Conservation (phyloP, 2,329 filamentous ascomycete species). For the Peltaster fructicola region DNA sequence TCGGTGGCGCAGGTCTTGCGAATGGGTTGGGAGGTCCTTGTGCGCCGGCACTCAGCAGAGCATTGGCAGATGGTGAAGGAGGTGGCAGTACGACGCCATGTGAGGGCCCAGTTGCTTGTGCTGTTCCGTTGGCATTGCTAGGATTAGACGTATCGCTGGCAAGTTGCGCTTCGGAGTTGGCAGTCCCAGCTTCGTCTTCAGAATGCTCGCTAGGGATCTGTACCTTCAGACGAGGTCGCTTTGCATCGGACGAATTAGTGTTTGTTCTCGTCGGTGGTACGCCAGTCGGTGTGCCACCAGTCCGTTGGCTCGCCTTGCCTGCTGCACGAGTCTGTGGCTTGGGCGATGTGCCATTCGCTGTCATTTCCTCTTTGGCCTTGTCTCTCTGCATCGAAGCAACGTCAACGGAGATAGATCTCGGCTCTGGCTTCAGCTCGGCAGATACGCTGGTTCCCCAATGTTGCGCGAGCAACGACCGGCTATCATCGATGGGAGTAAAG, state of each 20-base stretch:
- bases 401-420: slow-evolving; percentile 48
- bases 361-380: slow-evolving; percentile 21
- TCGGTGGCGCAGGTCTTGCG: slow-evolving; percentile 65
- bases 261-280: slow-evolving; percentile 63
- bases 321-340: slow-evolving; percentile 23
- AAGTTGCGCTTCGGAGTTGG: slow-evolving; percentile 44
- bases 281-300: slow-evolving; percentile 41
- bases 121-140: slow-evolving; percentile 26
- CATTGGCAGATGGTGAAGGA: slow-evolving; percentile 74
- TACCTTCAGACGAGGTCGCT: slow-evolving; percentile 72
- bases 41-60: slow-evolving; percentile 76
- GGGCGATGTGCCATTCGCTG: slow-evolving; percentile 31
- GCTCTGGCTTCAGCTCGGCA: slow-evolving; percentile 29
- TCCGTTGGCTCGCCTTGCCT: slow-evolving; percentile 28
- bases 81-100: slow-evolving; percentile 60
- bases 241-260: slow-evolving; percentile 49
- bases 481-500: slow-evolving; percentile 93
- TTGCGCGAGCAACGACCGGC: slow-evolving; percentile 69
- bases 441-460: slow-evolving; percentile 46
- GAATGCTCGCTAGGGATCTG: slow-evolving; percentile 89
- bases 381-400: slow-evolving; percentile 37
- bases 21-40: slow-evolving; percentile 91
- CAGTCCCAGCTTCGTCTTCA: slow-evolving; percentile 51
- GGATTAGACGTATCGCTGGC: slow-evolving; percentile 44
- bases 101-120: slow-evolving; percentile 26